A percentile compares a stretch with the other conserved stretches of the same genome.
Conservation (phyloP, 257 asterid genomes). For the Henckelia pumila region DNA sequence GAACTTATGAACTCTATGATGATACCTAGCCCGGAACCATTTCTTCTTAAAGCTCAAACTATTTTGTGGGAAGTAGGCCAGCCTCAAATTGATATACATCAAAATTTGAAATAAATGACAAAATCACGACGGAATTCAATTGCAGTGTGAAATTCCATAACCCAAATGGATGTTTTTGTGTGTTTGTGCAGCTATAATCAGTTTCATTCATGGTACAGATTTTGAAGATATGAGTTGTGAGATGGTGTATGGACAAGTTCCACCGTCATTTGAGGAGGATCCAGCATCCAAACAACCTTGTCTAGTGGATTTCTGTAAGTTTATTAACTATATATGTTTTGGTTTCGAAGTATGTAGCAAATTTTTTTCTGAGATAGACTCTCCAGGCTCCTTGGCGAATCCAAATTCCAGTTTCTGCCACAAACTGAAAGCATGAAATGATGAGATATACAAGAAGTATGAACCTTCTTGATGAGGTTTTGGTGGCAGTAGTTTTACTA, state of each 20-base stretch:
- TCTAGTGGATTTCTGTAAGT: slow-evolving; percentile 58
- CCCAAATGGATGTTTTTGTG: background rate
- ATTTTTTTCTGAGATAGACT: background rate
- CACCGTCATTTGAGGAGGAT: slow-evolving; percentile 76
- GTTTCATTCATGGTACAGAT: slow-evolving; percentile 35
- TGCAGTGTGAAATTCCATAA: too few species aligned
- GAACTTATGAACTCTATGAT: too few species aligned
- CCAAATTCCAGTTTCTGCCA: slow-evolving; percentile 58
- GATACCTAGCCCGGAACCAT: too few species aligned
- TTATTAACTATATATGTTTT: background rate
- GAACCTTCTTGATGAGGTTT: background rate
- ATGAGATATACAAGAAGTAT: background rate
- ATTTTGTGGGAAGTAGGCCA: too few species aligned
- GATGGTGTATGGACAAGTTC: slow-evolving; percentile 85
- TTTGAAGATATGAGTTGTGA: slow-evolving; percentile 98
- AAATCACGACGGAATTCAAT: too few species aligned
- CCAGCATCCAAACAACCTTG: slow-evolving; percentile 80
- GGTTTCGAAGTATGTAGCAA: background rate
- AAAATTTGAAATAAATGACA: too few species aligned
- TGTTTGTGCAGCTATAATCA: background rate
- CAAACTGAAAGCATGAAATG: slow-evolving; percentile 49
- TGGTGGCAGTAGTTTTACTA: background rate
- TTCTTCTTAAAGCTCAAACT: too few species aligned
- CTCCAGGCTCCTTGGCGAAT: slow-evolving; percentile 73
- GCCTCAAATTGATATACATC: too few species aligned